Evolutionary conservation across 2,329 filamentous ascomycete genomes (phyloP).

Genomic region (Aspergillus unguis): DNA sequence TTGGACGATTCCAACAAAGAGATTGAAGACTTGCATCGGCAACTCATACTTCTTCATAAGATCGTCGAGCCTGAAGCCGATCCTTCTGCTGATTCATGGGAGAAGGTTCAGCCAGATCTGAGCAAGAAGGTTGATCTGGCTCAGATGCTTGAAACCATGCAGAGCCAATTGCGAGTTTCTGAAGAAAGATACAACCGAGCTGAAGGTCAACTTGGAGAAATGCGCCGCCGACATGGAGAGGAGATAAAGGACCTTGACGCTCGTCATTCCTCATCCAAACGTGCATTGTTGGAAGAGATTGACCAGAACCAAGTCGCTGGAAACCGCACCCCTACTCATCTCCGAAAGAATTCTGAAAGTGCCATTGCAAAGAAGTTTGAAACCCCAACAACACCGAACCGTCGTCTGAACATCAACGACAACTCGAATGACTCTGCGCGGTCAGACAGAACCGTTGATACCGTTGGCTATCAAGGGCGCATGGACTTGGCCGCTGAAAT

Average conservation of each 20-base stretch:
- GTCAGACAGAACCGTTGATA: conserved; percentile 82
- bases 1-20: conserved; percentile 79
- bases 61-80: conserved; percentile 75
- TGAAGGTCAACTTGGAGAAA: conserved; percentile 74
- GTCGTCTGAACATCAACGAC: conserved; percentile 65
- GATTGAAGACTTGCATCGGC: conserved; percentile 72
- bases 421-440: conserved; percentile 68
- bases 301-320: conserved; percentile 73
- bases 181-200: conserved; percentile 76
- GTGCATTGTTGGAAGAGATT: conserved; percentile 81
- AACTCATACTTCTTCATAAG: conserved; percentile 78
- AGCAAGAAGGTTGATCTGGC: conserved; percentile 69
- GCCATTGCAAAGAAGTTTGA: conserved; percentile 60
- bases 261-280: conserved; percentile 61
- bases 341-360: conserved; percentile 59
- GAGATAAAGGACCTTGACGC: conserved; percentile 64
- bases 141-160: conserved; percentile 81
- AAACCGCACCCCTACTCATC: conserved; percentile 70
- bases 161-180: conserved; percentile 80
- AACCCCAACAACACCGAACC: conserved; percentile 73
- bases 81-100: conserved; percentile 63
- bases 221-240: conserved; percentile 71
- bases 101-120: conserved; percentile 68
- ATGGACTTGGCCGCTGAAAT: conserved; percentile 90
- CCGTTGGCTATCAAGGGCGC: conserved; percentile 76